Conservation (phyloP, 1,284 basidiomycete species). For the Sporisorium iseilematis-ciliati region DNA sequence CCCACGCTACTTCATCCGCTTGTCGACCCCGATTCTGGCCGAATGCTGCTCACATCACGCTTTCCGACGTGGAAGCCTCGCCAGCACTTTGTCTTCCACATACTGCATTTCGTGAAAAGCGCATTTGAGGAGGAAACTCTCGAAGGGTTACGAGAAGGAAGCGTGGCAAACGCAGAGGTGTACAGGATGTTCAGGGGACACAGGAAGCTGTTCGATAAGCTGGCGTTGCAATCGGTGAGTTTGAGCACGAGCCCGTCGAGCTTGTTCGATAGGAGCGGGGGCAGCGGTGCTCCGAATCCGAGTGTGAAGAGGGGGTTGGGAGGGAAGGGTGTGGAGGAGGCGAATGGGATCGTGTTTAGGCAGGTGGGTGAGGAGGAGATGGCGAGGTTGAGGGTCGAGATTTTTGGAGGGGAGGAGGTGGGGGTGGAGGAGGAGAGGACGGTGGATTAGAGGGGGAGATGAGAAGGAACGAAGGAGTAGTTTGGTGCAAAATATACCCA, state of each 20-base stretch:
- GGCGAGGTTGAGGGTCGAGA: slow-evolving; percentile 19
- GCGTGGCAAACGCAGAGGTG: slow-evolving; percentile 47
- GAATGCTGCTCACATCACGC: slow-evolving; percentile 29
- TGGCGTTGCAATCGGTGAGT: slow-evolving; percentile 56
- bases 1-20: slow-evolving; percentile 55
- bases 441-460: not conserved
- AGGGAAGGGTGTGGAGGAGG: slow-evolving; percentile 16
- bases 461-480: not conserved
- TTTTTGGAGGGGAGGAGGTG: slow-evolving; percentile 33
- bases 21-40: slow-evolving; percentile 49
- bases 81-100: slow-evolving; percentile 39
- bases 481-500: slow-evolving; percentile 9
- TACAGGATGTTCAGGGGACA: slow-evolving; percentile 49
- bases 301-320: slow-evolving; percentile 18
- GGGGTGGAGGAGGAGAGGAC: not conserved
- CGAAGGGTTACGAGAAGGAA: slow-evolving; percentile 35
- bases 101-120: slow-evolving; percentile 45
- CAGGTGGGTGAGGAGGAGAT: slow-evolving; percentile 30
- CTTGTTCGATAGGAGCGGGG: slow-evolving; percentile 50
- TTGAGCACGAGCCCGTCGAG: slow-evolving; percentile 46
- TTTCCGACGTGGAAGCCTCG: slow-evolving; percentile 47
- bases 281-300: slow-evolving; percentile 49
- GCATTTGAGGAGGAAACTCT: slow-evolving; percentile 39
- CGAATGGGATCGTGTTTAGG: slow-evolving; percentile 44
- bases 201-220: slow-evolving; percentile 50